phyloP scores from a whole-genome alignment of 495 filamentous ascomycete species.

The Penicillium soppii region DNA sequence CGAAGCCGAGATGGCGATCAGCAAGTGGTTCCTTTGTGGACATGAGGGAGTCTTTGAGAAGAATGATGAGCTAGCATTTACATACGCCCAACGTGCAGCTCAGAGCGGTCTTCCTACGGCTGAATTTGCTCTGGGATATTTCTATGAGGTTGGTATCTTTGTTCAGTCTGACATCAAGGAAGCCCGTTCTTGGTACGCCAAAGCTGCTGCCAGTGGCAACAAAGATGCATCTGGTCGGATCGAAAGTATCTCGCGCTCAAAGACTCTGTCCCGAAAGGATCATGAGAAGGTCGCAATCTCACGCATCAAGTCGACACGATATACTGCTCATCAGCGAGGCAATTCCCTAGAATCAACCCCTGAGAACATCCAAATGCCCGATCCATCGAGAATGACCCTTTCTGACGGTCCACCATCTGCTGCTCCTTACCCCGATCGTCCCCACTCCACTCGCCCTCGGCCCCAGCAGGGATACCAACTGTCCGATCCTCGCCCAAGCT shows the following conservation, averaged over 20 bases:
- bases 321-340: constrained; percentile 77
- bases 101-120: constrained; percentile 78
- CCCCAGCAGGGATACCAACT: constrained; percentile 57
- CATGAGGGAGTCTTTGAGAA: constrained; percentile 89
- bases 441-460: constrained; percentile 46
- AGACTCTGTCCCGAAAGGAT: constrained; percentile 83
- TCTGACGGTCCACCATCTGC: constrained; percentile 40
- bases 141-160: constrained; percentile 93
- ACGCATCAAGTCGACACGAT: constrained; percentile 81
- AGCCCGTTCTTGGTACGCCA: constrained; percentile 86
- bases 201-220: constrained; percentile 87
- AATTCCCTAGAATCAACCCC: constrained; percentile 52
- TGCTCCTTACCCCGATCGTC: constrained; percentile 41
- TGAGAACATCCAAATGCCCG: constrained; percentile 70
- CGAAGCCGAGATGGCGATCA: constrained; percentile 94
- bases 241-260: constrained; percentile 81
- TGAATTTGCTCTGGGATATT: constrained; percentile 97
- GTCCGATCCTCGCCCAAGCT: constrained; percentile 55
- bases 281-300: constrained; percentile 89
- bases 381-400: constrained; percentile 54
- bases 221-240: constrained; percentile 81
- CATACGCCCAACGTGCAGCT: constrained; percentile 85
- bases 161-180: constrained; percentile 77
- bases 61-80: constrained; percentile 90
- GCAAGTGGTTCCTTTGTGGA: constrained; percentile 97